Percentiles rank a stretch among this genome's conserved stretches.
These are phyloP conservation scores for button mushroom (Agaricus bisporus) DNA, from an alignment of 768 basidiomycete genomes.

Conservation along the genomic window DNA sequence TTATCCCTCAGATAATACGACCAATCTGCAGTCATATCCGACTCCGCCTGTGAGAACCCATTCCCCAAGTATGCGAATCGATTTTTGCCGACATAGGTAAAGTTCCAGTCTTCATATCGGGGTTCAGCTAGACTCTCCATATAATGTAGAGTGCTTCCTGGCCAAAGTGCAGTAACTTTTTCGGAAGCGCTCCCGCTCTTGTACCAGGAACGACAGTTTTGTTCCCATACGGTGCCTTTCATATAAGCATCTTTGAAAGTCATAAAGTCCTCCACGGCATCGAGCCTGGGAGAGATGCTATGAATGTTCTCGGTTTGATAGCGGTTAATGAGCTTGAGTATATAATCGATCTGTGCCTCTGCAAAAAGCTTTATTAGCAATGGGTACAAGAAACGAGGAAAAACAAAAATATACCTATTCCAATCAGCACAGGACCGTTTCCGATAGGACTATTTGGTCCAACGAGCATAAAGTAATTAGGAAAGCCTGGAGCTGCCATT, in stretches of 20 bases:
- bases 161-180: constrained; percentile 27
- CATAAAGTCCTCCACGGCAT: constrained; percentile 28
- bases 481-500: constrained; percentile 25
- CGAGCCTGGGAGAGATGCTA: constrained; percentile 26
- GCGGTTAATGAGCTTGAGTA: constrained; percentile 26
- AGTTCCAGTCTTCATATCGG: constrained; percentile 30
- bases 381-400: not conserved
- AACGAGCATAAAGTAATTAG: constrained; percentile 26
- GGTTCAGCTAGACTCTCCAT: constrained; percentile 25
- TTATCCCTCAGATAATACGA: constrained; percentile 23
- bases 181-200: constrained; percentile 19
- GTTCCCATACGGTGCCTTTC: constrained; percentile 26
- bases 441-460: constrained; percentile 30
- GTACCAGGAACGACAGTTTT: constrained; percentile 29
- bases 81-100: constrained; percentile 24
- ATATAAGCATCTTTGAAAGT: constrained; percentile 26
- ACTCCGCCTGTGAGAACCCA: constrained; percentile 27
- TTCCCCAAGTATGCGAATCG: constrained; percentile 30
- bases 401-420: constrained; percentile 20
- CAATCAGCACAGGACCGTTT: constrained; percentile 26
- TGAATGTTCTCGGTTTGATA: constrained; percentile 32
- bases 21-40: constrained; percentile 25
- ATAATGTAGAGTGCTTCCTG: constrained; percentile 31
- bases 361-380: too few species aligned
- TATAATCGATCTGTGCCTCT: constrained; percentile 28